Conservation (phyloP, 352 stramenopile species). For the Phytopythium oedochilum region DNA sequence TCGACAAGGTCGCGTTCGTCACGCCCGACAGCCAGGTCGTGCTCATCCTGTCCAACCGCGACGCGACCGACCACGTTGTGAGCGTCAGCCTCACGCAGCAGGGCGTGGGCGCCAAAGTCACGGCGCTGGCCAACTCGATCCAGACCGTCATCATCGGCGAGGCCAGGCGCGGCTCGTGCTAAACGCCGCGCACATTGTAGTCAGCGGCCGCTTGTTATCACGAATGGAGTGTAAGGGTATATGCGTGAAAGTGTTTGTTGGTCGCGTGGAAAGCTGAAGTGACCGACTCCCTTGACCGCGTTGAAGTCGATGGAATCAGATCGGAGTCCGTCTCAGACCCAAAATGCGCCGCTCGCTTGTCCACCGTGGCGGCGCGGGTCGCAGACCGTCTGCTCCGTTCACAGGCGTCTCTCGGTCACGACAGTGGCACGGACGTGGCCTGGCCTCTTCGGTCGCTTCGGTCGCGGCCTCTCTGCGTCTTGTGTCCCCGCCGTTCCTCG, state of each 20-base stretch:
- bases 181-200: no score
- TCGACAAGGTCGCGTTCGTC: constrained; percentile 43
- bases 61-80: constrained; percentile 31
- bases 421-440: neutral
- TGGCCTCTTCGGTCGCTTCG: no score
- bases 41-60: constrained; percentile 44
- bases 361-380: neutral
- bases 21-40: constrained; percentile 43
- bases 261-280: no score
- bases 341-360: neutral
- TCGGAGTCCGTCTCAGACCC: neutral
- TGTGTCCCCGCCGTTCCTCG: no score
- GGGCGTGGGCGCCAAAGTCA: constrained; percentile 25
- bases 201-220: no score
- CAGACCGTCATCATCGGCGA: constrained; percentile 45
- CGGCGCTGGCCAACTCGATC: constrained; percentile 36
- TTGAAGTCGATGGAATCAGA: neutral
- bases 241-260: no score
- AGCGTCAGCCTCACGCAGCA: constrained; percentile 33
- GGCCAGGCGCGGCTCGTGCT: constrained; percentile 6
- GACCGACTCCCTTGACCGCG: no score
- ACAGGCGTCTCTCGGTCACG: neutral
- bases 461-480: no score
- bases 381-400: neutral
- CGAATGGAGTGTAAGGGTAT: no score